These are phyloP conservation scores for Fusarium sp. DNA, from an alignment of 2,329 filamentous ascomycete genomes.

Conservation along the genomic window DNA sequence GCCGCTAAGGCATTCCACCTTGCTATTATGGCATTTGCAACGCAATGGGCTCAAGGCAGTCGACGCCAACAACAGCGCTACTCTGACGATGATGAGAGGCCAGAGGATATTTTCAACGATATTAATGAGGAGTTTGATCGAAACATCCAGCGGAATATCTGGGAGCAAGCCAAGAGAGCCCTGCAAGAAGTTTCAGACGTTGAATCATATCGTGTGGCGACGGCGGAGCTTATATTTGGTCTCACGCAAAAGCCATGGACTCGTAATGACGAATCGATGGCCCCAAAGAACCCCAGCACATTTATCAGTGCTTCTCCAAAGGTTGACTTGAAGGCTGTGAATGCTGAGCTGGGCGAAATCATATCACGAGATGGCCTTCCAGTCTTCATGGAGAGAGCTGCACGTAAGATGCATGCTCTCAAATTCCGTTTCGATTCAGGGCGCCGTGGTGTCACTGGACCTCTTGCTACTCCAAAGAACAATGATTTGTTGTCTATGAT, in stretches of 20 bases:
- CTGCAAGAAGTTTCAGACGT: conserved; percentile 48
- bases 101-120: conserved; percentile 32
- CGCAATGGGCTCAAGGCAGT: conserved; percentile 40
- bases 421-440: conserved; percentile 37
- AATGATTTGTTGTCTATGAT: conserved; percentile 1
- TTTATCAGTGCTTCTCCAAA: neutral
- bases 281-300: neutral
- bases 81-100: conserved; percentile 10
- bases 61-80: conserved; percentile 40
- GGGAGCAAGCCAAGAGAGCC: conserved; percentile 49
- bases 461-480: neutral
- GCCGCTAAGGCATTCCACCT: conserved; percentile 33
- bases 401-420: conserved; percentile 41
- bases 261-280: conserved; percentile 13
- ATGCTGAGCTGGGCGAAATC: conserved; percentile 29
- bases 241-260: conserved; percentile 47
- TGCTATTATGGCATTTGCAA: conserved; percentile 40
- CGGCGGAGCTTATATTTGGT: conserved; percentile 51
- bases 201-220: conserved; percentile 50
- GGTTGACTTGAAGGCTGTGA: conserved; percentile 18
- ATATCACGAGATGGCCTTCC: conserved; percentile 37
- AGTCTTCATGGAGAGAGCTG: conserved; percentile 37
- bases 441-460: conserved; percentile 19
- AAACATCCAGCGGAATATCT: conserved; percentile 47
- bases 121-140: conserved; percentile 50